Base-by-base conservation (phyloP, 2,329 filamentous ascomycete species). In the Xylariaceae sp. region DNA sequence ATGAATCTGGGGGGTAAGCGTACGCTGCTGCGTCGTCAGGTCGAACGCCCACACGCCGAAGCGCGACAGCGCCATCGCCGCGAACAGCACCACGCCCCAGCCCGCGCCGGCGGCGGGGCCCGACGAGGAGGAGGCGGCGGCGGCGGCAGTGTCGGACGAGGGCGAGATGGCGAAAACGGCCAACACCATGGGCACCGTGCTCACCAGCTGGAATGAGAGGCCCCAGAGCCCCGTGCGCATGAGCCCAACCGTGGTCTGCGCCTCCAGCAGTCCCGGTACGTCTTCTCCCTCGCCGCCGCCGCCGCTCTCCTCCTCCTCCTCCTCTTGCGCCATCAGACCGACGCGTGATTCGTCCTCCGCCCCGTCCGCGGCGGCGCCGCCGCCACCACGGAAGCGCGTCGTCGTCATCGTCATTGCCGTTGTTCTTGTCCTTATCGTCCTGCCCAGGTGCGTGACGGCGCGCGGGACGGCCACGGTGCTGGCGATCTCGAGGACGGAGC, bases 401-500 rank as follows among this genome's bases (percentile, higher is more conserved):
- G 47, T 28, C 38, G 49, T n/a, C n/a, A n/a, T n/a, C n/a, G n/a
- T n/a, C n/a, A n/a, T n/a, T n/a, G n/a, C n/a, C n/a, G 13, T 42
- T 35, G n/a, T n/a, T n/a, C n/a, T n/a, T n/a, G n/a, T n/a, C n/a
- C n/a, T n/a, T n/a, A n/a, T n/a, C 1, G 50, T 46, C 38, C 56
- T 59, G 2, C 50, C 52, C 27, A 62, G 43, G 32, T 56, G 55
- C 10, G 55, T 53, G 50, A 75, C 69, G 4, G 68, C 56, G 12
- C 59, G 48, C 0, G 72, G 71, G 1, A 70, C 71, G 6, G 68
- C 53, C 45, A 70, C 62, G 2, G 72, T 75, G 9, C 68, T 69
- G 12, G 60, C 65, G 10, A 76, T 58, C 44, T 75, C 72, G n/a
- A 71, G 62, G 6, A 63, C 30, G 5, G 68, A 68, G 3, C 68